Evolutionary conservation across 116 monocot genomes (phyloP), one percentile per base, ranked within the genome.

Genomic region (Cymodocea nodosa): DNA sequence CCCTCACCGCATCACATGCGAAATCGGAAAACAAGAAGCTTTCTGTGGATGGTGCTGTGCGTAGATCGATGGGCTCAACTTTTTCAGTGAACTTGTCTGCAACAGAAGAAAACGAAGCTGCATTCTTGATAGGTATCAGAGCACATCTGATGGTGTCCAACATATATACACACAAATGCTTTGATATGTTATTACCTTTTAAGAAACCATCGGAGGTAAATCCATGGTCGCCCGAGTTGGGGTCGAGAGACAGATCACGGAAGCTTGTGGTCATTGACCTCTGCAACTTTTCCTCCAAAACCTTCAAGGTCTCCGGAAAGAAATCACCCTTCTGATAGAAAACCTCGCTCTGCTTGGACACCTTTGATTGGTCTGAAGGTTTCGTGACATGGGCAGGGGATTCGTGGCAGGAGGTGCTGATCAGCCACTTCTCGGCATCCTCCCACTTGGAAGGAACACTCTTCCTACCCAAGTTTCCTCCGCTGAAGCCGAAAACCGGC

Each of bases 391-490:
- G 76, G 23, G 80, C 75, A 44, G 89, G 81, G 48, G 84, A 84
- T 19, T 81, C 77, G 68, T 83, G 73, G 78, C 80, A 86, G 40
- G 89, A 80, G 64, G 73, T 74, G 40, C 78, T 76, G 56, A 84
- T 77, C 51, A 94, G 37, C 94, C 94, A 94, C 70, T 94, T 94
- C 75, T 94, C 86, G 5, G 94, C 94, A 73, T 89, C 84, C 8
- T 94, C 94, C 94, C 94, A 94, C 74, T 94, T 94, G 56, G 94
- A 89, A 68, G 86, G 89, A 35, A 89, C 69, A 50, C 64, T 78
- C 80, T 78, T 86, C 24, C 84, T 86, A 10, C 40, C 57, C 8
- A 20, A 11, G 23, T 34, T 35, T 17, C n/a, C 62, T 44, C 44
- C 44, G 18, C 81, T 83, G 70, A 85, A 88, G 63, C 78, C 72